Percentiles rank a stretch among this genome's conserved stretches.
phyloP scores from a whole-genome alignment of 2,329 filamentous ascomycete genomes.

The Cercospora beticola region DNA sequence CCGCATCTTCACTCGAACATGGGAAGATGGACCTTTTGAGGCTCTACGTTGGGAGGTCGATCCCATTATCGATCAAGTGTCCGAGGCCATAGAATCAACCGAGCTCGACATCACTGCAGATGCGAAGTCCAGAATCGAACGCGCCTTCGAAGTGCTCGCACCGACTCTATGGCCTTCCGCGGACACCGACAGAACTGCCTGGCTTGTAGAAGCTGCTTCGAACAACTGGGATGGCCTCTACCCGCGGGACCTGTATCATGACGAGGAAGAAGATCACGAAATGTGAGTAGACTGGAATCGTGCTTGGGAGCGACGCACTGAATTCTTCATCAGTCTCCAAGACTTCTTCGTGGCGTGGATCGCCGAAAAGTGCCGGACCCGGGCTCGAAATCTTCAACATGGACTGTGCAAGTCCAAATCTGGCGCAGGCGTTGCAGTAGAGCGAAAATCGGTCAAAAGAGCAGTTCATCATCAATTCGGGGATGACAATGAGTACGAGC shows the following conservation, averaged over 20 bases:
- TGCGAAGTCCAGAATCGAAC: background rate
- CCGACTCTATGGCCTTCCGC: background rate
- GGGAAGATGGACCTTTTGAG: background rate
- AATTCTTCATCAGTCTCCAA: background rate
- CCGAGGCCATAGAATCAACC: background rate
- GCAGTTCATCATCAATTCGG: background rate
- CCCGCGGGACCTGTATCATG: background rate
- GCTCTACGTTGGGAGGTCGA: background rate
- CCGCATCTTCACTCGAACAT: background rate
- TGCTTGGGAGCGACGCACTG: background rate
- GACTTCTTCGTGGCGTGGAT: background rate
- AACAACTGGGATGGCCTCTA: slow-evolving; percentile 7
- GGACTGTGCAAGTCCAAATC: background rate
- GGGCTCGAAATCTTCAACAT: background rate
- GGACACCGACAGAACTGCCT: background rate
- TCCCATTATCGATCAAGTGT: background rate
- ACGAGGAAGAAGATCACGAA: background rate
- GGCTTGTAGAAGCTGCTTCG: slow-evolving; percentile 2
- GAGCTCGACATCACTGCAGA: background rate
- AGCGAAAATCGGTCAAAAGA: background rate
- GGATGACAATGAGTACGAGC: background rate
- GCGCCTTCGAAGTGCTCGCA: background rate
- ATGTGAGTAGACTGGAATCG: background rate
- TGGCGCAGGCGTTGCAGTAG: background rate
- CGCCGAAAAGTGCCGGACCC: background rate